Evolutionary conservation across 2,329 filamentous ascomycete species (phyloP), one percentile per base, ranked within the genome.

Genomic region (Fusarium mundagurra): DNA sequence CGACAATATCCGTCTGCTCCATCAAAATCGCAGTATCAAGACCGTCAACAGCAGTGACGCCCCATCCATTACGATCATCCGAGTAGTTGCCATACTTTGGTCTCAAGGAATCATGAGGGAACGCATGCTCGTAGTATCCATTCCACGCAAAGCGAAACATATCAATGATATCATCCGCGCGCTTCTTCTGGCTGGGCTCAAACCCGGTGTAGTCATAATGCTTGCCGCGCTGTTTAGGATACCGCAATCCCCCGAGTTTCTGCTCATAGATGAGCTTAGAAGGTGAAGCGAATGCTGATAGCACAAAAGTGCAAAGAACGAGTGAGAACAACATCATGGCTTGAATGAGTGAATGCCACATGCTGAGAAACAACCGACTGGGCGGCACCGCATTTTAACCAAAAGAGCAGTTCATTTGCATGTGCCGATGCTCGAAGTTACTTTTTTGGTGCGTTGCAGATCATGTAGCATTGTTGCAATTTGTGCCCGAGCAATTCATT

Each of bases 101-200:
- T 2, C 51, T 45, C 17, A 69, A 29, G 3, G 64, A 66, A 16
- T 66, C 63, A 18, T 66, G 59, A 8, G 59, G 63, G 6, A 66
- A 66, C 0, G 63, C 63, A 58, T 69, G 33, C 13, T 24, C 51
- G 13, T 68, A 67, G 1, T 69, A 69, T 2, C 67, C 67, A 22
- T 69, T 39, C 67, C 64, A 69, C 18, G 67, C 67, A 20, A 69
- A 69, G 10, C 64, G 64, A 29, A 69, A 69, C 67, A 69, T 69
- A 0, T 69, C 50, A 36, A 69, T 18, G 7, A 69, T 67, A 45
- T 48, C 64, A 24, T 64, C 63, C 18, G 63, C 63, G 24, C 63
- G 59, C 36, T 47, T 70, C 6, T 34, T 53, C 39, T 70, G 64
- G 33, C 47, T 57, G 8, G 51, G 64, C n/a, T 70, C 64, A 41